Evolutionary conservation across 2,329 filamentous ascomycete species (phyloP).

Genomic region (Fusarium sp.): DNA sequence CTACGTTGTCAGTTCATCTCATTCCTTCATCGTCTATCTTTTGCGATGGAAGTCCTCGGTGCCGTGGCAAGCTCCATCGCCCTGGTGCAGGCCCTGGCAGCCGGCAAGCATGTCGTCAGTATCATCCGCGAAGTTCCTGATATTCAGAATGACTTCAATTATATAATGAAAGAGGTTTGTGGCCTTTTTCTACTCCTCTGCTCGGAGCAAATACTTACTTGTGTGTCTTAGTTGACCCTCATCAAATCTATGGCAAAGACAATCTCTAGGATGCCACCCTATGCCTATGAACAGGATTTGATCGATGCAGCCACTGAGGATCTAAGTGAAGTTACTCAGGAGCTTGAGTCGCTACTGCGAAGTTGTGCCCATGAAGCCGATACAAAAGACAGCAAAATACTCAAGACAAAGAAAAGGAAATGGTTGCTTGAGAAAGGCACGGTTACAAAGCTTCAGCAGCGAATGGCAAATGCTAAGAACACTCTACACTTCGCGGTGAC

Average conservation of each 20-base stretch:
- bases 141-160: slow-evolving; percentile 23
- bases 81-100: slow-evolving; percentile 11
- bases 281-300: not conserved
- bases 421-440: slow-evolving; percentile 15
- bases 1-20: no score
- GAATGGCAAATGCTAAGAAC: not conserved
- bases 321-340: not conserved
- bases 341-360: slow-evolving; percentile 5
- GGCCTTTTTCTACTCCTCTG: accelerated
- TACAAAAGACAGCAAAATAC: not conserved
- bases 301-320: not conserved
- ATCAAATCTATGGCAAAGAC: slow-evolving; percentile 3
- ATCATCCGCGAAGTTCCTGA: slow-evolving; percentile 13
- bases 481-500: slow-evolving; percentile 15
- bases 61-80: slow-evolving; percentile 27
- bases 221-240: not conserved
- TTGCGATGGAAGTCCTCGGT: slow-evolving; percentile 23
- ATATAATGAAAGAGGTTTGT: slow-evolving; percentile 8
- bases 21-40: not conserved
- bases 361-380: not conserved
- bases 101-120: slow-evolving; percentile 10
- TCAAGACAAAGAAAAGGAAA: slow-evolving; percentile 7
- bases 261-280: not conserved
- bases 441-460: slow-evolving; percentile 19
- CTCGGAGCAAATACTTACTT: not conserved